These are phyloP conservation scores for Phytopythium litorale DNA, from an alignment of 352 stramenopile species.

Conservation along the genomic window DNA sequence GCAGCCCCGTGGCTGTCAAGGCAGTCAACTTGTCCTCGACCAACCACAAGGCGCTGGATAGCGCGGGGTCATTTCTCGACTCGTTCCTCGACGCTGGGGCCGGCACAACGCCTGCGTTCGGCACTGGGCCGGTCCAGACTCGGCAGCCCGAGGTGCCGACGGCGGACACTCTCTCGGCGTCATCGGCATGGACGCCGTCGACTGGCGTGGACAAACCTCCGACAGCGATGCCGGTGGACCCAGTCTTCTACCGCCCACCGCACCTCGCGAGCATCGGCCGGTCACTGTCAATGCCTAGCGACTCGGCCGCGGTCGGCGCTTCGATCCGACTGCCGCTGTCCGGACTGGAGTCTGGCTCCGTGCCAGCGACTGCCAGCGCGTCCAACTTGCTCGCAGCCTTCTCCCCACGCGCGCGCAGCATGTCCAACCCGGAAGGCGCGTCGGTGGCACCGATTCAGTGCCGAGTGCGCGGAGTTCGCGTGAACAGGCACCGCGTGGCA, in stretches of 20 bases:
- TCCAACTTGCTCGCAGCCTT: conserved; percentile 1
- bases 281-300: conserved; percentile 17
- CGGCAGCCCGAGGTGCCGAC: neutral
- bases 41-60: neutral
- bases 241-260: neutral
- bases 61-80: conserved; percentile 33
- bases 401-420: neutral
- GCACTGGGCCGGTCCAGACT: neutral
- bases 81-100: conserved; percentile 24
- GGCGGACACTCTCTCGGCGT: neutral
- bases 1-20: conserved; percentile 15
- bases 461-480: conserved; percentile 46
- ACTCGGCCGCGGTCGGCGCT: neutral
- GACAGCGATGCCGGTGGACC: neutral
- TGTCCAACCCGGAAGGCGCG: neutral
- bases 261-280: conserved; percentile 6
- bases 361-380: conserved; percentile 1
- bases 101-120: neutral
- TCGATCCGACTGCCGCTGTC: neutral
- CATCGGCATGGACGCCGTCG: neutral
- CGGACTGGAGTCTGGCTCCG: neutral
- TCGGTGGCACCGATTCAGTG: conserved; percentile 29
- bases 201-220: neutral
- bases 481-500: conserved; percentile 47
- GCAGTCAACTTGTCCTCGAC: neutral